Conservation (phyloP, 2,329 filamentous ascomycete genomes). For the Sclerotinia trifoliorum region DNA sequence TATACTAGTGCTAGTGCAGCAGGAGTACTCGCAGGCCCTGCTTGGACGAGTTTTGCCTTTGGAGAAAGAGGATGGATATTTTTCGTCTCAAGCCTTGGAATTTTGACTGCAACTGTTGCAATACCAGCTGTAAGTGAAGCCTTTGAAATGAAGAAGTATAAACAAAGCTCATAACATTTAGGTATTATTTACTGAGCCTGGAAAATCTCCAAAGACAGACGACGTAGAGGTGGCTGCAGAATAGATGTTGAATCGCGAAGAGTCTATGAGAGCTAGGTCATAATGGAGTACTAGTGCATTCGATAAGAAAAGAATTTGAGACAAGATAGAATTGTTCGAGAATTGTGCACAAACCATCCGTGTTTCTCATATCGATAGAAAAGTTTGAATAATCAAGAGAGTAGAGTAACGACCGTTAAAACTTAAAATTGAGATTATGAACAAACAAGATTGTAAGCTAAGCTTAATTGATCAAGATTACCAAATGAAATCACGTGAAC, state of each 20-base stretch:
- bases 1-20: constrained; percentile 25
- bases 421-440: too few relatives aligned
- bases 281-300: not conserved
- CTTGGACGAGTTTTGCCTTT: constrained; percentile 23
- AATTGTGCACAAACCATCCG: not conserved
- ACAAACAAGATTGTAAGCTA: too few relatives aligned
- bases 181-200: constrained; percentile 7
- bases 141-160: not conserved
- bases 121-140: constrained; percentile 16
- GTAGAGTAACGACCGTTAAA: not conserved
- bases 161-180: not conserved
- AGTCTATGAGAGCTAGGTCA: not conserved
- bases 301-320: not conserved
- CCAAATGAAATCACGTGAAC: not conserved
- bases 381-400: not conserved
- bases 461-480: too few relatives aligned
- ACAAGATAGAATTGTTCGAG: not conserved
- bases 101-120: constrained; percentile 23
- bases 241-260: not conserved
- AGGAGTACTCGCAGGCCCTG: constrained; percentile 25
- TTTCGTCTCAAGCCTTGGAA: constrained; percentile 23
- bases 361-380: not conserved
- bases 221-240: constrained; percentile 1
- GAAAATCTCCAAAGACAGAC: not conserved
- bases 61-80: constrained; percentile 22